phyloP scores from a whole-genome alignment of 2,329 filamentous ascomycete species.

The Clarireedia homoeocarpa region DNA sequence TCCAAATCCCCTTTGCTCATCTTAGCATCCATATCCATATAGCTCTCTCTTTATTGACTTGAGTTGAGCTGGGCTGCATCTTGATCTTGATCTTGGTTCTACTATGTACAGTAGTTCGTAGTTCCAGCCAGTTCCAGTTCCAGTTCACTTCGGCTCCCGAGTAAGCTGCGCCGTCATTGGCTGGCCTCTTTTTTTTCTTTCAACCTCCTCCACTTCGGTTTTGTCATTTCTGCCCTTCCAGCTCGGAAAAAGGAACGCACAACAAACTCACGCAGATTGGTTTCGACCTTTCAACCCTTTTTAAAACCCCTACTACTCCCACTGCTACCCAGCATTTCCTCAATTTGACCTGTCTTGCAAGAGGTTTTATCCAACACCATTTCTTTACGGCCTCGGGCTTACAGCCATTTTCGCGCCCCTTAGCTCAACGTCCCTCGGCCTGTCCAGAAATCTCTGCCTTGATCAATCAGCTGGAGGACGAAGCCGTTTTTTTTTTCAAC shows the following conservation, averaged over 20 bases:
- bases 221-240: not conserved
- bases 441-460: not conserved
- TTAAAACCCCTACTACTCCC: not conserved
- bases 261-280: slow-evolving; percentile 1
- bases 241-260: not conserved
- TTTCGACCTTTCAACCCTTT: slow-evolving; percentile 6
- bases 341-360: too few species aligned
- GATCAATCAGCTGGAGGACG: not conserved
- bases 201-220: not conserved
- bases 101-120: too few species aligned
- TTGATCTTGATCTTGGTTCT: too few species aligned
- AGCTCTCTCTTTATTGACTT: too few species aligned
- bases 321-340: not conserved
- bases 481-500: not conserved
- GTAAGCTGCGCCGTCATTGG: not conserved
- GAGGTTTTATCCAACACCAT: not conserved
- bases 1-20: too few species aligned
- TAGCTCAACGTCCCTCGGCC: not conserved
- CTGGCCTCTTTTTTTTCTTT: not conserved
- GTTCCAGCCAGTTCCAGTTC: not conserved
- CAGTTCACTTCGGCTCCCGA: too few species aligned
- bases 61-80: too few species aligned
- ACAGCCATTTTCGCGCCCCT: not conserved
- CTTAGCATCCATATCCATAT: too few species aligned
- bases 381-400: not conserved